A percentile compares a stretch with the other conserved stretches of the same genome.
Conservation (phyloP, 345 rosid species). For the Kernera saxatilis region DNA sequence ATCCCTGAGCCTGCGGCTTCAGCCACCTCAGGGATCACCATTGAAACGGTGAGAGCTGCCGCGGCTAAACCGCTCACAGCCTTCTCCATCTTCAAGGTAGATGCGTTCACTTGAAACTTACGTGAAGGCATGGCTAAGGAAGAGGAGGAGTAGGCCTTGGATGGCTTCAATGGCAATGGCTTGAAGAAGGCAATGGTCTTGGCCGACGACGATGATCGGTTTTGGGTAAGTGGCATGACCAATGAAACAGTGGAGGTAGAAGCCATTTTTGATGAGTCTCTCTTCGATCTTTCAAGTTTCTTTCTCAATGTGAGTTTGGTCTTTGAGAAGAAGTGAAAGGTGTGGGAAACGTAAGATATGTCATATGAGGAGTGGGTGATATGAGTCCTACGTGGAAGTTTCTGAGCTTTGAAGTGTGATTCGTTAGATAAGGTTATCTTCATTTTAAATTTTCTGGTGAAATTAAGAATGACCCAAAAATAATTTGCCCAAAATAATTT, state of each 20-base stretch:
- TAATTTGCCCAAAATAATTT: no score
- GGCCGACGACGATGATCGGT: conserved; percentile 21
- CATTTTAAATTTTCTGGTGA: neutral
- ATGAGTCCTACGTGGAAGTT: conserved; percentile 47
- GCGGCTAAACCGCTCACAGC: conserved; percentile 65
- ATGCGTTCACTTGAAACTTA: conserved; percentile 44
- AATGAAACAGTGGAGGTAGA: conserved; percentile 52
- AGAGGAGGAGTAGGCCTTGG: conserved; percentile 17
- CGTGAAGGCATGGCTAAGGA: conserved; percentile 8
- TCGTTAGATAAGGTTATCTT: conserved; percentile 60
- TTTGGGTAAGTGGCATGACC: conserved; percentile 41
- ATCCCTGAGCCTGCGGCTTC: conserved; percentile 57
- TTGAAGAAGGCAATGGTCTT: conserved; percentile 41
- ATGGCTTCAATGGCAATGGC: conserved; percentile 53
- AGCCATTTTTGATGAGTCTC: conserved; percentile 10
- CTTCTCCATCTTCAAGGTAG: conserved; percentile 56
- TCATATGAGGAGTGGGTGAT: conserved; percentile 3
- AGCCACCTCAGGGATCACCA: conserved; percentile 72
- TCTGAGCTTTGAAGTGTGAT: conserved; percentile 24
- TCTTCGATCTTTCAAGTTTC: neutral
- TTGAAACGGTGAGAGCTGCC: conserved; percentile 63
- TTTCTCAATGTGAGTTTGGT: neutral
- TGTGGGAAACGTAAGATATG: neutral
- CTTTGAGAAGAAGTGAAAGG: conserved; percentile 9
- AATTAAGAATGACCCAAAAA: no score